phyloP scores from a whole-genome alignment of 2,329 filamentous ascomycete genomes.

The Diaporthe eres region DNA sequence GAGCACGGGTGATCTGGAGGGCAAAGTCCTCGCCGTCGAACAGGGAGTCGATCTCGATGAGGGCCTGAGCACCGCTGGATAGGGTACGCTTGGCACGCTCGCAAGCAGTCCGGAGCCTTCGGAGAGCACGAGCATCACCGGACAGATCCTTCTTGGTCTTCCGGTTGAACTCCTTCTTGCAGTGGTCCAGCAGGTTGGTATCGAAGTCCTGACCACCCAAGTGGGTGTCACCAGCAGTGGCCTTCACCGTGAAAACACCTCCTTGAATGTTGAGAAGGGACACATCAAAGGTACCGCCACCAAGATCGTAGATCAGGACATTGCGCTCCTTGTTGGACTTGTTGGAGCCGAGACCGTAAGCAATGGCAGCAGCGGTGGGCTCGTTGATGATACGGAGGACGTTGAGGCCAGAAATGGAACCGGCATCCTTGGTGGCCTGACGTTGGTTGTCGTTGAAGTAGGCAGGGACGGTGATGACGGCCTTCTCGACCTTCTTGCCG shows the following conservation, averaged over 20 bases:
- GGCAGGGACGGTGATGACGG: constrained; percentile 97
- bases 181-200: constrained; percentile 94
- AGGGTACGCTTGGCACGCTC: constrained; percentile 99
- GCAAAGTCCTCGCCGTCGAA: constrained; percentile 99
- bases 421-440: constrained; percentile 99
- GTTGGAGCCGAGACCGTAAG: constrained; percentile 95
- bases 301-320: constrained; percentile 99
- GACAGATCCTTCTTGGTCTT: constrained; percentile 87
- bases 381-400: constrained; percentile 99
- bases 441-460: constrained; percentile 99
- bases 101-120: constrained; percentile 96
- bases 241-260: constrained; percentile 99
- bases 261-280: constrained; percentile 99
- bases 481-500: constrained; percentile 99
- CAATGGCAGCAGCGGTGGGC: constrained; percentile 97
- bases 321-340: constrained; percentile 99
- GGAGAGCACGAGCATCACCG: constrained; percentile 90
- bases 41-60: constrained; percentile 98
- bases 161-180: constrained; percentile 92
- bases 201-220: constrained; percentile 97
- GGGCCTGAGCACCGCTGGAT: constrained; percentile 96
- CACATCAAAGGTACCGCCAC: constrained; percentile 99
- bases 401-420: constrained; percentile 96
- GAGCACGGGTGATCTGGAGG: constrained; percentile 95
- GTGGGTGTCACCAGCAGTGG: constrained; percentile 97